Evolutionary conservation across 768 basidiomycete species (phyloP).

Genomic region (Naganishia antarctica): DNA sequence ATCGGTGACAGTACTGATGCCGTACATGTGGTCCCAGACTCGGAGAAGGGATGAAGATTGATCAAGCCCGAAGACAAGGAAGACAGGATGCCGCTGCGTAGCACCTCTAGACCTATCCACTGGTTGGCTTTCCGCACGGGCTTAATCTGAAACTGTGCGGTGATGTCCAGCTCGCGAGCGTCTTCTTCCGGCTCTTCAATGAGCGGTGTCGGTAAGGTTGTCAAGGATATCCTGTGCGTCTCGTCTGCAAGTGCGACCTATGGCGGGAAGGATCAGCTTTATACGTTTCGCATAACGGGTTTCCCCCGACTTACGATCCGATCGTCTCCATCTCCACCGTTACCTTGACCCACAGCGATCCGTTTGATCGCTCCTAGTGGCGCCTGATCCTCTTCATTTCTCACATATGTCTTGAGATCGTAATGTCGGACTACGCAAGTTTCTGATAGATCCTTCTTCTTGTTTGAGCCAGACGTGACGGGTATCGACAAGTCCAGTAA

Average conservation of each 20-base stretch:
- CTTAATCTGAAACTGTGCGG: conserved; percentile 34
- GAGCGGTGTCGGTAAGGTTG: conserved; percentile 14
- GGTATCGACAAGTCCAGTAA: conserved; percentile 34
- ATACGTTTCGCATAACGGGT: no score
- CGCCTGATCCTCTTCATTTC: conserved; percentile 23
- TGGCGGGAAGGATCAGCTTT: not conserved
- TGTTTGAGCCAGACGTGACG: not conserved
- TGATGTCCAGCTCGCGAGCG: conserved; percentile 29
- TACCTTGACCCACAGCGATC: conserved; percentile 24
- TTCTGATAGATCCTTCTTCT: conserved; percentile 14
- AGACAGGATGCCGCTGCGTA: conserved; percentile 35
- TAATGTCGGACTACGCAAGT: conserved; percentile 41
- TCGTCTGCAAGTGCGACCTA: conserved; percentile 28
- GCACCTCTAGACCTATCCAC: conserved; percentile 39
- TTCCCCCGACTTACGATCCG: conserved; percentile 17
- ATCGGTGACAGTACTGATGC: conserved; percentile 27
- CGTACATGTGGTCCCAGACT: not conserved
- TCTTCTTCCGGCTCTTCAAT: conserved; percentile 27
- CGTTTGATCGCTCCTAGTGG: conserved; percentile 38
- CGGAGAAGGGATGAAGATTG: conserved; percentile 17
- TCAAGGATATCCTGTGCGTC: conserved; percentile 22
- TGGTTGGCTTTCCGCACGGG: conserved; percentile 29
- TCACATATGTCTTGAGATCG: conserved; percentile 28
- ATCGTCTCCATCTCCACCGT: conserved; percentile 27
- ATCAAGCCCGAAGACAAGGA: conserved; percentile 34